Percentiles rank a stretch among this genome's conserved stretches.
These are phyloP conservation scores for Aspergillus persii DNA, from an alignment of 2,329 filamentous ascomycete genomes.

Conservation along the genomic window DNA sequence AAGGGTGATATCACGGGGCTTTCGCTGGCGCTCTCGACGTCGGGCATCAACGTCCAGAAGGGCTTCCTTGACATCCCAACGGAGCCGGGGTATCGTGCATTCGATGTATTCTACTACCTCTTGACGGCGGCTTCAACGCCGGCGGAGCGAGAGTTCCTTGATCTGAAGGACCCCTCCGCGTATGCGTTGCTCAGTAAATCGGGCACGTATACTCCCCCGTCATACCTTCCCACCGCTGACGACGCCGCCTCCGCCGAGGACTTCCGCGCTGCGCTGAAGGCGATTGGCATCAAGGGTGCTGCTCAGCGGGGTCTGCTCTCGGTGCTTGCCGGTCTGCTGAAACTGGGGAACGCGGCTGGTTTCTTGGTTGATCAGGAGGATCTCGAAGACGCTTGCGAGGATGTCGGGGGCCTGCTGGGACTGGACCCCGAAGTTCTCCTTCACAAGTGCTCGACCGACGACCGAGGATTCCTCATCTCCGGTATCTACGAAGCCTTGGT, in stretches of 20 bases:
- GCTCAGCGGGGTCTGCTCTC: slow-evolving; percentile 80
- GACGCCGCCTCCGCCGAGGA: slow-evolving; percentile 92
- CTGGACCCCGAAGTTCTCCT: slow-evolving; percentile 80
- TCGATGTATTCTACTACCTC: slow-evolving; percentile 97
- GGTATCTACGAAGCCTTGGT: slow-evolving; percentile 92
- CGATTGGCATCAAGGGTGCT: slow-evolving; percentile 89
- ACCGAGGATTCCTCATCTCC: slow-evolving; percentile 76
- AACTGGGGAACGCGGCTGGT: slow-evolving; percentile 86
- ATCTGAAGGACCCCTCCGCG: slow-evolving; percentile 70
- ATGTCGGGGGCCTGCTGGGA: slow-evolving; percentile 81
- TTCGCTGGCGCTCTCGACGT: slow-evolving; percentile 74
- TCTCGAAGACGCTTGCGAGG: slow-evolving; percentile 82
- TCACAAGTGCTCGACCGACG: slow-evolving; percentile 76
- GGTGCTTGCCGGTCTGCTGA: slow-evolving; percentile 78
- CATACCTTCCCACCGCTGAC: slow-evolving; percentile 87
- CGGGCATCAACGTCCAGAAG: slow-evolving; percentile 78
- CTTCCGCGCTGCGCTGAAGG: slow-evolving; percentile 80
- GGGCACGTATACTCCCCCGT: slow-evolving; percentile 79
- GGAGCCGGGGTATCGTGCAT: slow-evolving; percentile 81
- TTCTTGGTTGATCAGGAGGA: slow-evolving; percentile 81
- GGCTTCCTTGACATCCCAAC: slow-evolving; percentile 78
- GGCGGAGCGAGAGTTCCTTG: slow-evolving; percentile 83
- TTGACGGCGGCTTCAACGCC: slow-evolving; percentile 86
- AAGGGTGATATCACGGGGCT: slow-evolving; percentile 75
- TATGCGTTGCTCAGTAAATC: slow-evolving; percentile 81